phyloP scores from a whole-genome alignment of 176 grass and related monocot genomes.

The Melocanna baccifera region DNA sequence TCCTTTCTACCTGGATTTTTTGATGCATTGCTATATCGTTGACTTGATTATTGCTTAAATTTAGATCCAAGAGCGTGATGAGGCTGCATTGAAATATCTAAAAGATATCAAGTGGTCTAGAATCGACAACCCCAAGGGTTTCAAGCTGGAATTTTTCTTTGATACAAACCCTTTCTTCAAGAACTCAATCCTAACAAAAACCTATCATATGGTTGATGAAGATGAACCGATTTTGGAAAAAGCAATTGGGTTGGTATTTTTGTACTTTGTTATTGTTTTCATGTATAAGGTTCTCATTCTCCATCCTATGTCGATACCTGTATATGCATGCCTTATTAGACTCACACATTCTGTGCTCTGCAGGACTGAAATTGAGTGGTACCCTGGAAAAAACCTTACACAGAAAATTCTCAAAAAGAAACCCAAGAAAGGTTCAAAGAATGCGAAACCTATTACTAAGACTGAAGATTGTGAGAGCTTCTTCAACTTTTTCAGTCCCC shows the following conservation, averaged over 20 bases:
- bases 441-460: slow-evolving; percentile 76
- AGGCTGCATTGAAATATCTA: slow-evolving; percentile 65
- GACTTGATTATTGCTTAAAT: slow-evolving; percentile 19
- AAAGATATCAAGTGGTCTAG: slow-evolving; percentile 93
- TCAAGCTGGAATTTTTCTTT: slow-evolving; percentile 93
- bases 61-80: slow-evolving; percentile 84
- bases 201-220: slow-evolving; percentile 86
- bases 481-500: slow-evolving; percentile 95
- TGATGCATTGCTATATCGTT: not conserved
- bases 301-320: not conserved
- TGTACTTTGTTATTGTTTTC: not conserved
- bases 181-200: slow-evolving; percentile 80
- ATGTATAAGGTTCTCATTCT: not conserved
- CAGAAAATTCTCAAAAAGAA: slow-evolving; percentile 94
- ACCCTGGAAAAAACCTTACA: slow-evolving; percentile 77
- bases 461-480: slow-evolving; percentile 92
- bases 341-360: not conserved
- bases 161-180: slow-evolving; percentile 93
- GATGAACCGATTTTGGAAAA: slow-evolving; percentile 93
- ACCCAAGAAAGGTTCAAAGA: slow-evolving; percentile 90
- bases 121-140: slow-evolving; percentile 72
- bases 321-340: not conserved
- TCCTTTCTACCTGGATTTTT: not conserved
- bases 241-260: slow-evolving; percentile 65
- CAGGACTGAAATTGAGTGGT: slow-evolving; percentile 91